A percentile compares a stretch with the other conserved stretches of the same genome.
Evolutionary conservation across 163 green algal species (phyloP).

Genomic region (Chlorella variabilis): DNA sequence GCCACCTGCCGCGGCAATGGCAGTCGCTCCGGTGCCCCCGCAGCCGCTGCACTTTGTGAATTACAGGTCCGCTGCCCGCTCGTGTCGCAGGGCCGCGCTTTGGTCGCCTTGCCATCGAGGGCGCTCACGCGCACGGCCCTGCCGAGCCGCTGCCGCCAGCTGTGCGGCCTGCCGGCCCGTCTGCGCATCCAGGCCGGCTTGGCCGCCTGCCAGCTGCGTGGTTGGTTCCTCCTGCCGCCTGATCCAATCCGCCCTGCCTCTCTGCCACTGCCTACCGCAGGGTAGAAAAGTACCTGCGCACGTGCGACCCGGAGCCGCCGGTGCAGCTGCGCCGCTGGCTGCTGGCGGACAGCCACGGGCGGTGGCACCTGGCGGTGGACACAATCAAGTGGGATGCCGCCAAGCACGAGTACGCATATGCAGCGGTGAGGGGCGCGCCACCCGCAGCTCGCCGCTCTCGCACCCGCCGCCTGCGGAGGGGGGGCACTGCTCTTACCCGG

Average conservation of each 20-base stretch:
- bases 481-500: too few species aligned
- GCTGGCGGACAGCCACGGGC: conserved; percentile 28
- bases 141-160: too few species aligned
- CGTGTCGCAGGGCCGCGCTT: neutral
- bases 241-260: too few species aligned
- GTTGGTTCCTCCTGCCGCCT: too few species aligned
- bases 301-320: too few species aligned
- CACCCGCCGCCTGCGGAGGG: too few species aligned
- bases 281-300: neutral
- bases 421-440: conserved; percentile 1
- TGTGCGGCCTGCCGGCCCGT: too few species aligned
- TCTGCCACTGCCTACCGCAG: conserved; percentile 6
- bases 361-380: conserved; percentile 43
- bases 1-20: neutral
- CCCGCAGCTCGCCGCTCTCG: too few species aligned
- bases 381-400: conserved; percentile 13
- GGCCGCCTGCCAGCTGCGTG: too few species aligned
- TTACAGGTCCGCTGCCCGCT: neutral
- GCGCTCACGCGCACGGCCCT: too few species aligned
- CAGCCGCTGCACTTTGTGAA: conserved; percentile 26
- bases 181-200: too few species aligned
- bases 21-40: neutral
- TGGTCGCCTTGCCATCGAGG: too few species aligned
- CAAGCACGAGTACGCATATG: conserved; percentile 26
- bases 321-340: conserved; percentile 30